Conservation (phyloP, 2,329 filamentous ascomycete species). For the Fusarium redolens region DNA sequence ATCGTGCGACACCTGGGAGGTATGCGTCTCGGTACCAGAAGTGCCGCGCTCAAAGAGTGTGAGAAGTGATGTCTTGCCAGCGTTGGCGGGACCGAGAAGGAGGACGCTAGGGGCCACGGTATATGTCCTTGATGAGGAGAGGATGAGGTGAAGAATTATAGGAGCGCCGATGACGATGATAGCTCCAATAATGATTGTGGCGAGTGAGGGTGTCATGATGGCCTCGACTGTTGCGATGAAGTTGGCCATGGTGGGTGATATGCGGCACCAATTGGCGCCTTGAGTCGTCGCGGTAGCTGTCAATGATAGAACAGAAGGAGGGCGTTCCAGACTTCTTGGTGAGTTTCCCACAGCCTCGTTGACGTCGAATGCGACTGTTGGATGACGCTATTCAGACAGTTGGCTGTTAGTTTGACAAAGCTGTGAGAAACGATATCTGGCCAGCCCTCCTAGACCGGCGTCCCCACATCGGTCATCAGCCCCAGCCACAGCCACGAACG, state of each 20-base stretch:
- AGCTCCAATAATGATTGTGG: slow-evolving; percentile 75
- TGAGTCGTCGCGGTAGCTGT: not conserved
- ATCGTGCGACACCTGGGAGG: slow-evolving; percentile 61
- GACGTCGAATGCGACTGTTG: not conserved
- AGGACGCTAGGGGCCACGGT: slow-evolving; percentile 80
- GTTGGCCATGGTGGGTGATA: slow-evolving; percentile 50
- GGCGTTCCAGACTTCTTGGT: not conserved
- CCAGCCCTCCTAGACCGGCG: slow-evolving; percentile 34
- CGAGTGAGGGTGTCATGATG: slow-evolving; percentile 68
- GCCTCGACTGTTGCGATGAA: slow-evolving; percentile 59
- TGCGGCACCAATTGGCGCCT: slow-evolving; percentile 30
- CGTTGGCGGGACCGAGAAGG: slow-evolving; percentile 81
- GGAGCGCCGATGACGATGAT: slow-evolving; percentile 79
- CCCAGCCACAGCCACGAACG: slow-evolving; percentile 20
- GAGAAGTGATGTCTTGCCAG: slow-evolving; percentile 90
- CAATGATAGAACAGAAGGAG: not conserved
- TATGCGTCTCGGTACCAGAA: slow-evolving; percentile 62
- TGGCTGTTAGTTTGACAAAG: slow-evolving; percentile 15
- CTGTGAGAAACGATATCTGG: slow-evolving; percentile 33
- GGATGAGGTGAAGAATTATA: slow-evolving; percentile 78
- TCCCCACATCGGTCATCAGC: slow-evolving; percentile 11
- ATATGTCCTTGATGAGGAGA: slow-evolving; percentile 75
- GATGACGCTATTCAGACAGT: slow-evolving; percentile 1
- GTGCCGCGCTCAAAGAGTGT: slow-evolving; percentile 74
- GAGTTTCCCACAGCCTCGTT: not conserved